A percentile compares a stretch with the other conserved stretches of the same genome.
Conservation (phyloP, 331 rosid species). For the Stylosanthes scabra region DNA sequence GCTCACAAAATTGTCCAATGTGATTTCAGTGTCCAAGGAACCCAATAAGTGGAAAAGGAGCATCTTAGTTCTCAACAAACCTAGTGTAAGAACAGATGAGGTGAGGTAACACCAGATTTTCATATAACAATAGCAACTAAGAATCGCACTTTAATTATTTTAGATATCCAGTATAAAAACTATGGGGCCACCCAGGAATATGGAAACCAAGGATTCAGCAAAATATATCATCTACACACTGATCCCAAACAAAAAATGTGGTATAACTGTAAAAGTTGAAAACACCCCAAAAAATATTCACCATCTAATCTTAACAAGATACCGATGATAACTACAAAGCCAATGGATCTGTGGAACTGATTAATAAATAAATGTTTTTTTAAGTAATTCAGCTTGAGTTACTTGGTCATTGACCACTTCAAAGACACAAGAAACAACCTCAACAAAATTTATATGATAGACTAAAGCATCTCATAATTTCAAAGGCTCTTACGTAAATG, state of each 20-base stretch:
- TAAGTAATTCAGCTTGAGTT: constrained; percentile 8
- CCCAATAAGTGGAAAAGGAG: neutral
- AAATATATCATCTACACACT: constrained; percentile 10
- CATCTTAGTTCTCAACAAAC: neutral
- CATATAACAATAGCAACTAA: neutral
- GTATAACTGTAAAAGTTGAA: constrained; percentile 18
- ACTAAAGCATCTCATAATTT: constrained; percentile 1
- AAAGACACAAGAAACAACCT: constrained; percentile 24
- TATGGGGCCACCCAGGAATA: neutral
- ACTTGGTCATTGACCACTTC: constrained; percentile 6
- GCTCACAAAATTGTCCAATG: neutral
- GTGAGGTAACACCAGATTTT: neutral
- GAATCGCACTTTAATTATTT: neutral
- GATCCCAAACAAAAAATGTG: neutral
- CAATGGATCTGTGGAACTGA: neutral
- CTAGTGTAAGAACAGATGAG: neutral
- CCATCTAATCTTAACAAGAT: constrained; percentile 25
- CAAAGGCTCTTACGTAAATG: neutral
- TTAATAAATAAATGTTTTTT: constrained; percentile 9
- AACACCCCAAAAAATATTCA: neutral
- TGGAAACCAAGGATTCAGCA: constrained; percentile 15
- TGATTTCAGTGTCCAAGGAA: neutral
- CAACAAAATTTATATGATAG: neutral
- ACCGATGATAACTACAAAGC: constrained; percentile 20
- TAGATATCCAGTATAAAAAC: too few species aligned